Base-by-base conservation (phyloP, 83 land plant species). In the Isoetes engelmannii region DNA sequence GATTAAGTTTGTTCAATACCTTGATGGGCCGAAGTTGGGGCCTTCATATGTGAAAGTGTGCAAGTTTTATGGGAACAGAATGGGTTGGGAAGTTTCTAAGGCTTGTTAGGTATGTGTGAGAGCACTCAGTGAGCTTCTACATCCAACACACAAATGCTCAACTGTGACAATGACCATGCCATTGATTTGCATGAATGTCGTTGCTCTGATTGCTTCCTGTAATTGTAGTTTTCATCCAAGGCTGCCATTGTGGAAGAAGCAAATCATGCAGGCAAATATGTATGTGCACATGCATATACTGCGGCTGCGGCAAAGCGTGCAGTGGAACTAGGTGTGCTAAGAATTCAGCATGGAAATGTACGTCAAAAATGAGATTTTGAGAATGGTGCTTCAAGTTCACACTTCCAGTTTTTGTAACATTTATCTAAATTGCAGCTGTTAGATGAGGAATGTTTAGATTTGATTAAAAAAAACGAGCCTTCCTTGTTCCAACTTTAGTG, bases 261-360 rank as follows among this genome's bases (percentile, higher is more conserved):
- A 4, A 61, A 5, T 12, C 62, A 73, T 59, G 70, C 63, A 13
- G 80, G 80, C 63, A 62, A 50, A 21, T 77, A 77, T 55, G 80
- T 77, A 6, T 67, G 71, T 45, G 76, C 77, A 5, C 80, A 77
- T 61, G 80, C 80, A 44, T 77, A 77, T 61, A 77, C 80, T 18
- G 77, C 80, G 13, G 59, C 65, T 9, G 76, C 80, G 12, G 57
- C 63, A 28, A 77, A 72, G 58, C 75, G 77, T 42, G 70, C 63
- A 46, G 51, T 77, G 72, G 67, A 77, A 51, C 48, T 72, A 3
- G 80, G 80, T 9, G 77, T 77, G 8, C 80, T 71, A 28, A 67
- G 79, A 65, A 77, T 77, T 42, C 77, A 77, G 48, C 80, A 77
- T 72, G 80, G 80, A 56, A 77, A 77, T 65, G 78, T 70, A 57